phyloP scores from a whole-genome alignment of 306 rosid genomes.

The Rosa persica region DNA sequence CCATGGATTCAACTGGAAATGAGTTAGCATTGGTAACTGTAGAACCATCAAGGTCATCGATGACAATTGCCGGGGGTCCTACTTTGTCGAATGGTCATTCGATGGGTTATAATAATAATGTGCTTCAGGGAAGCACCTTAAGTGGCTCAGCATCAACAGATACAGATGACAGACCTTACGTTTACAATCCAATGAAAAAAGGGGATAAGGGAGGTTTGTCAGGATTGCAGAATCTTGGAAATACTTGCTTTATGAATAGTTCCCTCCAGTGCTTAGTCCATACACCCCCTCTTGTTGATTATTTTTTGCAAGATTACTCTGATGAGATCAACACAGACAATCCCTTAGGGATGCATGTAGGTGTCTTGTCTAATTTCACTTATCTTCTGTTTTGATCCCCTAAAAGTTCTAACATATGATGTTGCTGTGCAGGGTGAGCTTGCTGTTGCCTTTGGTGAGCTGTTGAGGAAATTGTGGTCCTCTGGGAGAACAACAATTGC shows the following conservation, averaged over 20 bases:
- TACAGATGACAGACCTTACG: conserved; percentile 58
- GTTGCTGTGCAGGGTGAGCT: conserved; percentile 83
- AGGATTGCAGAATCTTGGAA: conserved; percentile 96
- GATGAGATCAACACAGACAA: conserved; percentile 89
- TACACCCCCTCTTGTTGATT: conserved; percentile 81
- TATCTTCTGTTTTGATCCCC: conserved; percentile 18
- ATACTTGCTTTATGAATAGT: conserved; percentile 99
- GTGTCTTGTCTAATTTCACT: conserved; percentile 35
- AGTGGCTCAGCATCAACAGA: conserved; percentile 58
- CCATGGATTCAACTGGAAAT: conserved; percentile 76
- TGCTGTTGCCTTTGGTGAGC: conserved; percentile 92
- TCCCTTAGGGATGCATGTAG: conserved; percentile 96
- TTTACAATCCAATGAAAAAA: conserved; percentile 39
- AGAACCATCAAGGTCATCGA: conserved; percentile 81
- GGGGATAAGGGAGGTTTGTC: conserved; percentile 87
- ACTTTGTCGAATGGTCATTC: conserved; percentile 84
- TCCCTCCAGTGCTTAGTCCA: conserved; percentile 93
- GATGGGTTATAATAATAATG: conserved; percentile 50
- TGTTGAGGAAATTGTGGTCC: conserved; percentile 96
- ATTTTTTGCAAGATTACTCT: conserved; percentile 86
- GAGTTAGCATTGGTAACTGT: conserved; percentile 84
- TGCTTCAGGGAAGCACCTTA: conserved; percentile 55
- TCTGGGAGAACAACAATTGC: conserved; percentile 77
- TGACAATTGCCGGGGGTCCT: conserved; percentile 95
- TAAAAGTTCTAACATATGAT: conserved; percentile 24